Evolutionary conservation across 2,329 filamentous ascomycete species (phyloP).

Genomic region (Colletotrichum cereale): DNA sequence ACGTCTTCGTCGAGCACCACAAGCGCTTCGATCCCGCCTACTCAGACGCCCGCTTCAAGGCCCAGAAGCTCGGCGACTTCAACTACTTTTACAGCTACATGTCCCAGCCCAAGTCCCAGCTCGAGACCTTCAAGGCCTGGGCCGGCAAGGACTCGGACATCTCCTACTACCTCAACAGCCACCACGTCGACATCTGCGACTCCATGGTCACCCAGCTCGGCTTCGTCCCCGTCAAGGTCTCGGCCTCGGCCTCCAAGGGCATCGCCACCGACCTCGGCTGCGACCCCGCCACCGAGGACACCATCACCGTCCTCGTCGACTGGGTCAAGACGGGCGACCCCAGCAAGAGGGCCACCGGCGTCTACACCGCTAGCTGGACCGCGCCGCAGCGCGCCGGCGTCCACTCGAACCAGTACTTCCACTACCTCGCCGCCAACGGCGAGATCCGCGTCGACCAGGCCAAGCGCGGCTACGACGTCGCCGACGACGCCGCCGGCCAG

Average conservation of each 20-base stretch:
- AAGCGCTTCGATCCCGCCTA: conserved; percentile 97
- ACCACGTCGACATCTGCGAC: conserved; percentile 94
- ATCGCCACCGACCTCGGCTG: conserved; percentile 85
- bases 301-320: conserved; percentile 89
- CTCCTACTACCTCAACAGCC: conserved; percentile 94
- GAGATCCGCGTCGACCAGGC: conserved; percentile 94
- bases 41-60: conserved; percentile 84
- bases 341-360: conserved; percentile 81
- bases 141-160: conserved; percentile 93
- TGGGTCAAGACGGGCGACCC: conserved; percentile 82
- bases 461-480: conserved; percentile 93
- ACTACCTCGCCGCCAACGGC: conserved; percentile 87
- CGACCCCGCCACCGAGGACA: conserved; percentile 86
- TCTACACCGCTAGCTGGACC: conserved; percentile 96
- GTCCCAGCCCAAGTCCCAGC: conserved; percentile 90
- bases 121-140: conserved; percentile 96
- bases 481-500: conserved; percentile 79
- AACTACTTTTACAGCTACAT: conserved; percentile 99
- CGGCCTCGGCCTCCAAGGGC: conserved; percentile 81
- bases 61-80: conserved; percentile 86
- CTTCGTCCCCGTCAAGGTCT: conserved; percentile 83
- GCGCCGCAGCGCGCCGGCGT: conserved; percentile 92
- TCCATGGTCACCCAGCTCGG: conserved; percentile 83
- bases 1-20: conserved; percentile 96
- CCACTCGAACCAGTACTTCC: conserved; percentile 98